A percentile compares a stretch with the other conserved stretches of the same genome.
Evolutionary conservation across 2,329 filamentous ascomycete genomes (phyloP).

Genomic region (Pyricularia sp.): DNA sequence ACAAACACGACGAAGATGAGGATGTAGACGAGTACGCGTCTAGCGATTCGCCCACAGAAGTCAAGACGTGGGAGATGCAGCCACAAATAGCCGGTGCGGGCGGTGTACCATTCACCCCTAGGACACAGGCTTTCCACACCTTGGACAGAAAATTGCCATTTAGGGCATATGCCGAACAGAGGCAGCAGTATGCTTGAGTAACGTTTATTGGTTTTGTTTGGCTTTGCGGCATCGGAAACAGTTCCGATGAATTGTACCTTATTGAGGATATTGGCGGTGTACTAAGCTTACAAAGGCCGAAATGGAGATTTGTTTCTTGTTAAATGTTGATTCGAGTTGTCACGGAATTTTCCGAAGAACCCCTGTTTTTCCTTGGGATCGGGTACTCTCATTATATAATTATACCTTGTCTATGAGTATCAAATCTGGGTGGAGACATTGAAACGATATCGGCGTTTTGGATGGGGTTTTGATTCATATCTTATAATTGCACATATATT

Average conservation of each 20-base stretch:
- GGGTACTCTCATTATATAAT: background rate
- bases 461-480: background rate
- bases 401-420: background rate
- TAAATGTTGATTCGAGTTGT: background rate
- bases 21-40: constrained; percentile 24
- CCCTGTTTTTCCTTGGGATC: background rate
- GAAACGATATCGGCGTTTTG: background rate
- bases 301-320: background rate
- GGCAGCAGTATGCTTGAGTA: background rate
- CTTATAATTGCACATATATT: no score
- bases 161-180: constrained; percentile 1
- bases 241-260: background rate
- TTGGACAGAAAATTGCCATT: constrained; percentile 49
- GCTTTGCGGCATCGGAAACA: background rate
- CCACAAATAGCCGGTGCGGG: constrained; percentile 1
- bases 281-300: background rate
- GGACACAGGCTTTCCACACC: constrained; percentile 59
- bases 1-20: constrained; percentile 32
- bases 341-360: background rate
- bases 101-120: constrained; percentile 46
- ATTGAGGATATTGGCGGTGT: background rate
- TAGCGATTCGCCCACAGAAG: constrained; percentile 17
- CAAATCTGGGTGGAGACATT: no score
- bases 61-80: constrained; percentile 46
- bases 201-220: background rate